Evolutionary conservation across 2,329 filamentous ascomycete genomes (phyloP), one percentile per base, ranked within the genome.

Genomic region (Gyromitra esculenta): DNA sequence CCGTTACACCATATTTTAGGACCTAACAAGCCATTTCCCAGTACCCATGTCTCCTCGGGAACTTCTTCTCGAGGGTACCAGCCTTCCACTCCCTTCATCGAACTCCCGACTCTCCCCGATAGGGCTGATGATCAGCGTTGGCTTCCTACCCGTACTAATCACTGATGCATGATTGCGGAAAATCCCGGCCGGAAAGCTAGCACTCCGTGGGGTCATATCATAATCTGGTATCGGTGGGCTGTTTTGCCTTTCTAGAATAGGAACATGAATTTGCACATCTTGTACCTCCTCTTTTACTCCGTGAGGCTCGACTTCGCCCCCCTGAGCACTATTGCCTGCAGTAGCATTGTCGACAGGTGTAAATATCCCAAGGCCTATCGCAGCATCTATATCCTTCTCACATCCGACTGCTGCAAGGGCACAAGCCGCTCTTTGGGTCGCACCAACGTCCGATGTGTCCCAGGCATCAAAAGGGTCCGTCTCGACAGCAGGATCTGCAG

Each of bases 161-260:
- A 57, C 62, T 21, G 71, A 59, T 39, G 41, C 39, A 50, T 69
- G 48, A 5, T 74, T 63, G 25, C 57, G 31, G 35, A 70, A 77
- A 62, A 70, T 62, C 37, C 65, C 59, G 25, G 21, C 54, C 15
- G 68, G 74, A 45, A 78, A 78, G 50, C 62, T 76, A 21, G 60
- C 54, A 50, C 74, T 78, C 25, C 75, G 69, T 9, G 77, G 73
- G 62, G 74, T 73, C 67, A 78, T 73, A 35, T 78, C 77, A 39
- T 77, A 77, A 64, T 78, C 77, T 25, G 77, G 77, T 66, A 78
- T 77, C 13, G 77, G 77, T 21, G 77, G 77, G 54, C 77, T 78
- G 41, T 67, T 73, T 35, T 74, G 75, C n/a, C 77, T 73, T 45
- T 77, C 72, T 13, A 59, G 41, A 52, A 67, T 37, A 56, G 76